A percentile compares a stretch with the other conserved stretches of the same genome.
Evolutionary conservation across 805 yeast species (phyloP).

Genomic region (Candida awuae): DNA sequence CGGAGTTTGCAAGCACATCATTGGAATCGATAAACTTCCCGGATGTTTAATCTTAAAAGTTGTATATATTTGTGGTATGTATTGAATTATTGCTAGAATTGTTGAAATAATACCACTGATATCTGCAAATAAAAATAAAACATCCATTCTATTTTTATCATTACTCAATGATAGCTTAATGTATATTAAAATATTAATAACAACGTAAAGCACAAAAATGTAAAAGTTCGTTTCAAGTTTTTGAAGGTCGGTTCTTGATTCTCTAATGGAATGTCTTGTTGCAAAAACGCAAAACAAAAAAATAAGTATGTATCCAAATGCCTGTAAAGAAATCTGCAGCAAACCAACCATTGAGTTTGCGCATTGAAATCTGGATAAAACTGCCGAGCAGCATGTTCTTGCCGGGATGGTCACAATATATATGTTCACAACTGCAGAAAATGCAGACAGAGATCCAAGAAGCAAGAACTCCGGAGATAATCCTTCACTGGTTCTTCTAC

Average conservation of each 20-base stretch:
- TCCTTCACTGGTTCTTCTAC: slow-evolving; percentile 65
- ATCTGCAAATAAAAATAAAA: slow-evolving; percentile 39
- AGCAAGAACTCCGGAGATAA: slow-evolving; percentile 64
- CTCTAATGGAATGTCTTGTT: slow-evolving; percentile 40
- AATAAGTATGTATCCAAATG: slow-evolving; percentile 50
- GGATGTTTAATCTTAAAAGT: slow-evolving; percentile 65
- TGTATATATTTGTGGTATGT: slow-evolving; percentile 70
- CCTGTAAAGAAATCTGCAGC: slow-evolving; percentile 58
- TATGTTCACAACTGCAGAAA: slow-evolving; percentile 60
- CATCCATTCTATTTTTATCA: slow-evolving; percentile 3
- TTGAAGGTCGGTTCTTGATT: slow-evolving; percentile 37
- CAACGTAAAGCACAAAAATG: slow-evolving; percentile 32
- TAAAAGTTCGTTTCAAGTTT: slow-evolving; percentile 35
- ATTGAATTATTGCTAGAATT: slow-evolving; percentile 56
- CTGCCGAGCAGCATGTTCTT: slow-evolving; percentile 47
- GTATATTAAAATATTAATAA: slow-evolving; percentile 30
- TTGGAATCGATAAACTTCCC: slow-evolving; percentile 68
- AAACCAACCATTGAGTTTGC: slow-evolving; percentile 57
- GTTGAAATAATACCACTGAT: slow-evolving; percentile 61
- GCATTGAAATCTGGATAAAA: slow-evolving; percentile 47
- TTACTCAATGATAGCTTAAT: slow-evolving; percentile 8
- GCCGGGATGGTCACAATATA: slow-evolving; percentile 54
- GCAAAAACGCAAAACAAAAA: slow-evolving; percentile 44
- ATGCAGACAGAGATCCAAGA: slow-evolving; percentile 63
- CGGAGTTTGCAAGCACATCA: slow-evolving; percentile 85